Conservation (phyloP, 805 yeast species). For the Nakazawaea peltata region DNA sequence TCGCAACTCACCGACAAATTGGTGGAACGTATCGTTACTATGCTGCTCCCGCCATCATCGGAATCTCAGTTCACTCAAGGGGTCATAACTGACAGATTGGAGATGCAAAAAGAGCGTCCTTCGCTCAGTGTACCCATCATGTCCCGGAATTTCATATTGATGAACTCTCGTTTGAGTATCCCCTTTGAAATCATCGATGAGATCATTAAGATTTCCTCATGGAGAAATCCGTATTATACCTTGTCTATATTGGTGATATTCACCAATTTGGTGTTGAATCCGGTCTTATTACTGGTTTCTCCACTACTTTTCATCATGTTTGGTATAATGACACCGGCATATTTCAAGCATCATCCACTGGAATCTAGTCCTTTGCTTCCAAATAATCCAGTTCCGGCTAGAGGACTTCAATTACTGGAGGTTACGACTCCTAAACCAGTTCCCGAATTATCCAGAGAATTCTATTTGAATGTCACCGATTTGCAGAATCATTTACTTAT, state of each 20-base stretch:
- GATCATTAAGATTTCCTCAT: constrained; percentile 44
- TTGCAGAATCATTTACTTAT: constrained; percentile 72
- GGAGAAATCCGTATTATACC: constrained; percentile 60
- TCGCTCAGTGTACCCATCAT: constrained; percentile 59
- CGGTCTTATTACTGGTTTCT: constrained; percentile 41
- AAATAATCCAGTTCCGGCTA: constrained; percentile 36
- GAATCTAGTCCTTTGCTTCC: constrained; percentile 27
- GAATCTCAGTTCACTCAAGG: constrained; percentile 32
- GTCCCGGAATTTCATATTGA: constrained; percentile 57
- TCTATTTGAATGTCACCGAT: constrained; percentile 71
- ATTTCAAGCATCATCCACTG: constrained; percentile 53
- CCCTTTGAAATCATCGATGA: constrained; percentile 58
- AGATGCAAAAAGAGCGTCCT: constrained; percentile 57
- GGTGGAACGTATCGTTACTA: constrained; percentile 59
- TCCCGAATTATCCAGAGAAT: constrained; percentile 73
- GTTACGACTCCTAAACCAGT: constrained; percentile 59
- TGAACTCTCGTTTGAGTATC: constrained; percentile 53
- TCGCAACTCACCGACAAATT: constrained; percentile 54
- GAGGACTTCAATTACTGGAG: constrained; percentile 41
- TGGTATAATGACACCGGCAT: constrained; percentile 62
- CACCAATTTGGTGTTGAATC: constrained; percentile 45
- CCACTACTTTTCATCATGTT: constrained; percentile 50
- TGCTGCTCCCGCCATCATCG: constrained; percentile 63
- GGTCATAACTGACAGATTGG: constrained; percentile 44
- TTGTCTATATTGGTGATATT: constrained; percentile 42